These are phyloP conservation scores for Bipolaris zeicola DNA, from an alignment of 2,329 filamentous ascomycete species.

Conservation along the genomic window DNA sequence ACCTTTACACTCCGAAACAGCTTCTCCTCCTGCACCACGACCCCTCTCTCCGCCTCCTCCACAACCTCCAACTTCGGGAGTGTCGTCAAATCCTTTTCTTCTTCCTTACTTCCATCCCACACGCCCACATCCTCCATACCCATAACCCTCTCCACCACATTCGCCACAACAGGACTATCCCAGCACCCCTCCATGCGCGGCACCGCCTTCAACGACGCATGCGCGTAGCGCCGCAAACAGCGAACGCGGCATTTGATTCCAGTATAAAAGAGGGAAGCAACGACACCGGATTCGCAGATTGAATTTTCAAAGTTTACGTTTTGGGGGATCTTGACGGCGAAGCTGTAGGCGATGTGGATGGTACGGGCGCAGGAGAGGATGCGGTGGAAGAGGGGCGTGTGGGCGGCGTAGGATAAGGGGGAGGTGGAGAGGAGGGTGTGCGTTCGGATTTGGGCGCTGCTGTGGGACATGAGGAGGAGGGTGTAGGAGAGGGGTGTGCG, in stretches of 20 bases:
- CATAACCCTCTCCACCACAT: constrained; percentile 13
- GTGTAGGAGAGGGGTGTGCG: constrained; percentile 16
- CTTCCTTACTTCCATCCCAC: not conserved
- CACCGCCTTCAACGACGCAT: constrained; percentile 38
- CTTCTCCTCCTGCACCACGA: too few relatives aligned
- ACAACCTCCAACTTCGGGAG: not conserved
- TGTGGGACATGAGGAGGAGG: constrained; percentile 20
- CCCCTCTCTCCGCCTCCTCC: not conserved
- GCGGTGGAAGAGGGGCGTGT: constrained; percentile 30
- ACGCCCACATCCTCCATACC: constrained; percentile 1
- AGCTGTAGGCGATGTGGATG: not conserved
- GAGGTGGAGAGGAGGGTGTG: not conserved
- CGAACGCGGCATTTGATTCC: constrained; percentile 56
- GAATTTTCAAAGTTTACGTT: constrained; percentile 9
- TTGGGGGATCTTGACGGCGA: not conserved
- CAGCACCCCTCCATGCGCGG: constrained; percentile 53
- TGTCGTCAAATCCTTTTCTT: not conserved
- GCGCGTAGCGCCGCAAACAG: constrained; percentile 49
- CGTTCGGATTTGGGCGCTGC: too few relatives aligned
- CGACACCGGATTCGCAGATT: constrained; percentile 25
- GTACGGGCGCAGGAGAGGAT: constrained; percentile 15
- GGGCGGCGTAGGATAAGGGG: constrained; percentile 12
- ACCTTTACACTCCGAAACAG: not conserved
- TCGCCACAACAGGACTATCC: constrained; percentile 33
- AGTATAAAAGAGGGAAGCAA: constrained; percentile 5